Evolutionary conservation across 2,329 filamentous ascomycete species (phyloP).

Genomic region (Cladophialophora bantiana): DNA sequence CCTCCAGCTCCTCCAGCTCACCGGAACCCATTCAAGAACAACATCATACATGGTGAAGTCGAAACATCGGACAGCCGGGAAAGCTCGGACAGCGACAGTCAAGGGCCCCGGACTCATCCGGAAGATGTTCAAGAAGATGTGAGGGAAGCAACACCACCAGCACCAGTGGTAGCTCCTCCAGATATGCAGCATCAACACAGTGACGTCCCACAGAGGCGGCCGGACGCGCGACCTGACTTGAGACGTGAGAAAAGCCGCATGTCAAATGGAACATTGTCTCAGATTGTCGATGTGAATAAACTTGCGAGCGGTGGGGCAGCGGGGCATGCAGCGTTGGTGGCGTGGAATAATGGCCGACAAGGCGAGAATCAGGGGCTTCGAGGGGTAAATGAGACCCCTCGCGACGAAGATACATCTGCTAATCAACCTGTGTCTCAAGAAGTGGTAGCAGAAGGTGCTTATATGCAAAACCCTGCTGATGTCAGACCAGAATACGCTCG

Average conservation of each 20-base stretch:
- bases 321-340: constrained; percentile 49
- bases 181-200: constrained; percentile 78
- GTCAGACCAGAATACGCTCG: constrained; percentile 24
- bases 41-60: constrained; percentile 29
- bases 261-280: constrained; percentile 79
- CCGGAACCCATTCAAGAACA: constrained; percentile 40
- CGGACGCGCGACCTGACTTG: constrained; percentile 77
- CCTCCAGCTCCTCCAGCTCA: constrained; percentile 49
- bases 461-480: constrained; percentile 31
- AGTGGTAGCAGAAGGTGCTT: constrained; percentile 43
- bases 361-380: constrained; percentile 47
- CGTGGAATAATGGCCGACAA: constrained; percentile 48
- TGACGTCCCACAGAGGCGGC: constrained; percentile 71
- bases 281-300: constrained; percentile 75
- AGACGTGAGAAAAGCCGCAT: constrained; percentile 83
- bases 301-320: constrained; percentile 41
- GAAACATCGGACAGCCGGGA: constrained; percentile 45
- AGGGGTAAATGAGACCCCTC: constrained; percentile 49
- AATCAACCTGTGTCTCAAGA: constrained; percentile 35
- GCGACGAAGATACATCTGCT: constrained; percentile 39
- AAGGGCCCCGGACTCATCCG: constrained; percentile 32
- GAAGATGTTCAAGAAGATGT: constrained; percentile 48
- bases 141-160: constrained; percentile 66
- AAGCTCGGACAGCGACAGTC: constrained; percentile 51
- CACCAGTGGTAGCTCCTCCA: constrained; percentile 79